These are phyloP conservation scores for Penstemon davidsonii DNA, from an alignment of 257 asterid genomes.

Conservation along the genomic window DNA sequence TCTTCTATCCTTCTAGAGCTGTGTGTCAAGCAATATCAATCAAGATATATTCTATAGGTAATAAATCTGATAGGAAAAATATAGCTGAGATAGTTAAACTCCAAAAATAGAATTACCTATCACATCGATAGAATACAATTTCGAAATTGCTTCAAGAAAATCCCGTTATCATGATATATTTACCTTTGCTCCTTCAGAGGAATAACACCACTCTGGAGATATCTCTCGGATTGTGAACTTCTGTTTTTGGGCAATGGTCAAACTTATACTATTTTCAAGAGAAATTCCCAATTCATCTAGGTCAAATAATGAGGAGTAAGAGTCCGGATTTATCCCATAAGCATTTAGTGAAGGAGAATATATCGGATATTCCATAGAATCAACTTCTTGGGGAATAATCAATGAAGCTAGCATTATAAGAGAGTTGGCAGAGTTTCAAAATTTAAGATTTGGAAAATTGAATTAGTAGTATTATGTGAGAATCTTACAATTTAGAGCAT, in stretches of 20 bases:
- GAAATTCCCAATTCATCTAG: constrained; percentile 49
- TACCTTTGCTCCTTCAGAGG: constrained; percentile 87
- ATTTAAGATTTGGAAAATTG: constrained; percentile 15
- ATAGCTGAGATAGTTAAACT: no score
- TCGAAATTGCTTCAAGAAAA: constrained; percentile 12
- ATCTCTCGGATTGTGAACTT: constrained; percentile 76
- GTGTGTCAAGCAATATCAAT: not conserved
- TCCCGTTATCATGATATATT: constrained; percentile 11
- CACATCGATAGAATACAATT: not conserved
- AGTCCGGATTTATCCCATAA: constrained; percentile 40
- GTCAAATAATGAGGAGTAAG: constrained; percentile 47
- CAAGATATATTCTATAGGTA: not conserved
- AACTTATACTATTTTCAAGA: constrained; percentile 49
- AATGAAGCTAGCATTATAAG: constrained; percentile 45
- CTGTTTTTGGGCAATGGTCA: constrained; percentile 66
- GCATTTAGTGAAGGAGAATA: constrained; percentile 41
- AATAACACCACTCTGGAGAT: constrained; percentile 92
- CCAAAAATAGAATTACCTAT: no score
- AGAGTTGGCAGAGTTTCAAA: constrained; percentile 26
- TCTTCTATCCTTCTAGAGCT: not conserved
- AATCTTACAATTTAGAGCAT: constrained; percentile 49
- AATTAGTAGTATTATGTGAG: constrained; percentile 8
- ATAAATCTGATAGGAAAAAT: not conserved
- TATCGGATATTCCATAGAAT: constrained; percentile 36
- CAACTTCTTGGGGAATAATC: constrained; percentile 40